These are phyloP conservation scores for Geotrichum klebahnii DNA, from an alignment of 1,139 yeast species.

Conservation along the genomic window DNA sequence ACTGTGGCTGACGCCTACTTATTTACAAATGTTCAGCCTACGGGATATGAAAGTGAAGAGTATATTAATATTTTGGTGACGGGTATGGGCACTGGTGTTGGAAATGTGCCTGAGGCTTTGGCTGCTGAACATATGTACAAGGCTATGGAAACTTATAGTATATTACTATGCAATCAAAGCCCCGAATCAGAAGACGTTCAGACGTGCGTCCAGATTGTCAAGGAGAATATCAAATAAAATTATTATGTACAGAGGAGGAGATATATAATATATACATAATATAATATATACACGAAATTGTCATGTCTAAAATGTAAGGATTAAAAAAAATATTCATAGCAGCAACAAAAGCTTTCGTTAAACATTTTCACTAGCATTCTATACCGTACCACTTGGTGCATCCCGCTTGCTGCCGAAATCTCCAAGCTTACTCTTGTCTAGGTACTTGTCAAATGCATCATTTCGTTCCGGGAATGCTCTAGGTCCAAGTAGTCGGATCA, in stretches of 20 bases:
- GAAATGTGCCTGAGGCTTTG: slow-evolving; percentile 40
- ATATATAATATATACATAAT: no score
- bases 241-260: no score
- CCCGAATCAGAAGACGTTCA: not conserved
- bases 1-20: slow-evolving; percentile 28
- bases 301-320: no score
- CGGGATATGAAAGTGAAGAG: not conserved
- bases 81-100: slow-evolving; percentile 53
- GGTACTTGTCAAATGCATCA: slow-evolving; percentile 89
- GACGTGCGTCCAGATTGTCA: not conserved
- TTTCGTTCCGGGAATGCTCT: slow-evolving; percentile 83
- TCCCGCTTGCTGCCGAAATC: slow-evolving; percentile 19
- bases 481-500: slow-evolving; percentile 80
- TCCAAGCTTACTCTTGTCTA: slow-evolving; percentile 23
- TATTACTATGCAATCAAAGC: not conserved
- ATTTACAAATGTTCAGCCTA: slow-evolving; percentile 23
- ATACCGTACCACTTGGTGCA: no score
- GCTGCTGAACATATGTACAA: slow-evolving; percentile 19
- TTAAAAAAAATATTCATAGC: no score
- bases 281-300: no score
- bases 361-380: no score
- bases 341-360: no score
- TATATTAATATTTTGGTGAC: slow-evolving; percentile 40
- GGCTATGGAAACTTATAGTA: slow-evolving; percentile 12
- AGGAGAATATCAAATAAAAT: no score